phyloP scores from a whole-genome alignment of 192 early-diverging fungal species.

The Coemansia guatemalensis region DNA sequence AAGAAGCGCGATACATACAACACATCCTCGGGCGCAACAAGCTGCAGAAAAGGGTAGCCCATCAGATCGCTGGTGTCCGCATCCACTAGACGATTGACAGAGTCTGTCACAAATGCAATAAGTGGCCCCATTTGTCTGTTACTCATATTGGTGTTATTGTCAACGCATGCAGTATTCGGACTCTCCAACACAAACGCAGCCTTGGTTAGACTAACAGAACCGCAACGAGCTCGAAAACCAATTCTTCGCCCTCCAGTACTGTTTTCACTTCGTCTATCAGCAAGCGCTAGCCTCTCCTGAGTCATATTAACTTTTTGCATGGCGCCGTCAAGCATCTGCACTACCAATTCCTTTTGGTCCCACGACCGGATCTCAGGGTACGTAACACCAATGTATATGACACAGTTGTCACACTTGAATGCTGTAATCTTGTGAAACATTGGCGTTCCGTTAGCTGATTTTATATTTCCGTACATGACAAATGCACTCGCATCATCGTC shows the following conservation, averaged over 20 bases:
- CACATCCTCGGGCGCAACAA: conserved; percentile 22
- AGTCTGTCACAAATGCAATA: conserved; percentile 3
- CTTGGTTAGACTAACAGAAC: background rate
- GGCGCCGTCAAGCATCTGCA: no score
- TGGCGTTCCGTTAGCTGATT: no score
- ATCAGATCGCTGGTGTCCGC: conserved; percentile 15
- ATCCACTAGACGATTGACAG: conserved; percentile 11
- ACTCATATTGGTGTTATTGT: background rate
- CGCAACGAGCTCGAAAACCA: conserved; percentile 1
- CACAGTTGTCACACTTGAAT: conserved; percentile 6
- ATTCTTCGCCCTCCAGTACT: no score
- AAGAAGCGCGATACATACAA: conserved; percentile 9
- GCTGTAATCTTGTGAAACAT: no score
- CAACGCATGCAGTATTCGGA: background rate
- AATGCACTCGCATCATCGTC: conserved; percentile 21
- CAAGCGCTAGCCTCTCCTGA: no score
- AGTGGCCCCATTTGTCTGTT: background rate
- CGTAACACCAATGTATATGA: no score
- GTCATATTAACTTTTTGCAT: no score
- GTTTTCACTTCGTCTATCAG: no score
- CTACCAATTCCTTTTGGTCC: no score
- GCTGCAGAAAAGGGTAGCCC: conserved; percentile 14
- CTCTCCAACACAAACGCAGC: conserved; percentile 10
- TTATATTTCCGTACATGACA: no score
- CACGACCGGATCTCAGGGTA: no score